These are phyloP conservation scores for Penicillium salamii DNA, from an alignment of 495 filamentous ascomycete species.

Conservation along the genomic window DNA sequence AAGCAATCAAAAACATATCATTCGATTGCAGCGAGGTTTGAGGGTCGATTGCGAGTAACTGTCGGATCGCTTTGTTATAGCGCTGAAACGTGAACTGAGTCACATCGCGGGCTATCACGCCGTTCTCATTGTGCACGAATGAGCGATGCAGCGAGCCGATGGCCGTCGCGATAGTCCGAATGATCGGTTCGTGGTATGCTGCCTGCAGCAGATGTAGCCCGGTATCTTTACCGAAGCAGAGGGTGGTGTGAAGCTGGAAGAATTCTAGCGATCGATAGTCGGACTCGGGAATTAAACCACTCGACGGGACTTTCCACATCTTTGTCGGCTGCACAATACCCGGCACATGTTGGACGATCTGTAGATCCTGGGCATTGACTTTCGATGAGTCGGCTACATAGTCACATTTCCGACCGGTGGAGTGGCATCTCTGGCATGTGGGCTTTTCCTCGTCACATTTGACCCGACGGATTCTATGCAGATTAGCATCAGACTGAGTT, in stretches of 20 bases:
- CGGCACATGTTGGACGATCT: slow-evolving; percentile 17
- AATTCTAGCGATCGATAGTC: slow-evolving; percentile 59
- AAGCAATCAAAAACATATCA: slow-evolving; percentile 50
- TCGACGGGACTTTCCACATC: slow-evolving; percentile 10
- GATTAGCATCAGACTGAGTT: not conserved
- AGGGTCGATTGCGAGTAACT: slow-evolving; percentile 9
- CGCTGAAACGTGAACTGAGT: slow-evolving; percentile 45
- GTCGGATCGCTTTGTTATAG: slow-evolving; percentile 53
- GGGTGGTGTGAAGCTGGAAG: slow-evolving; percentile 56
- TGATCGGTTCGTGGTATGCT: slow-evolving; percentile 56
- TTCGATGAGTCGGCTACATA: slow-evolving; percentile 3
- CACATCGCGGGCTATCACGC: not conserved
- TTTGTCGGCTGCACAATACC: slow-evolving; percentile 10
- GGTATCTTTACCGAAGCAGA: slow-evolving; percentile 55
- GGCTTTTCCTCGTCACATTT: slow-evolving; percentile 65
- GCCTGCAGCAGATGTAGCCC: slow-evolving; percentile 51
- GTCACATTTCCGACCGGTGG: slow-evolving; percentile 46
- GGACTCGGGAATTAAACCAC: slow-evolving; percentile 2
- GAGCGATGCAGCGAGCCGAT: slow-evolving; percentile 62
- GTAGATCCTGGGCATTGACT: not conserved
- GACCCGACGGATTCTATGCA: slow-evolving; percentile 53
- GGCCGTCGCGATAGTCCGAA: slow-evolving; percentile 60
- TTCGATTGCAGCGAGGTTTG: not conserved
- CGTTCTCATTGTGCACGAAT: slow-evolving; percentile 32
- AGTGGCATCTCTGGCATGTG: slow-evolving; percentile 51